Percentiles rank a stretch among this genome's conserved stretches.
Conservation (phyloP, 192 early-diverging fungal species). For the Globomyces pollinis-pini region DNA sequence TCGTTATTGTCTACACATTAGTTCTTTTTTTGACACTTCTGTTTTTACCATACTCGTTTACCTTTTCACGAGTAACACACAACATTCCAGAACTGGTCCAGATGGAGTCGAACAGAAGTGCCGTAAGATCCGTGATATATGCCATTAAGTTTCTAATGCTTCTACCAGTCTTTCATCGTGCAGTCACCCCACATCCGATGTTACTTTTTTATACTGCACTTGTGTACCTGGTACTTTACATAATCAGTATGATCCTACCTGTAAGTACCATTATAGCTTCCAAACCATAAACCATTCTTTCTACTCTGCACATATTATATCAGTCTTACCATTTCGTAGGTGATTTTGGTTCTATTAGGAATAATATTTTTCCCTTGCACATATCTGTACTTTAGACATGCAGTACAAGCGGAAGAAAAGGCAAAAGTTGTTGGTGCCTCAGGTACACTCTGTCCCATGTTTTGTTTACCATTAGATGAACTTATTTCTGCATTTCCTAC, state of each 20-base stretch:
- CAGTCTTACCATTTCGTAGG: neutral
- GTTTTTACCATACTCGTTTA: neutral
- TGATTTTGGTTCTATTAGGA: neutral
- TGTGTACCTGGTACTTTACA: neutral
- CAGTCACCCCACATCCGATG: neutral
- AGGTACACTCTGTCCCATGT: too few species aligned
- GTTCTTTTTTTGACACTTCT: neutral
- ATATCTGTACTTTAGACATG: neutral
- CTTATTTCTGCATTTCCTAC: neutral
- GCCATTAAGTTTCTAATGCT: too few species aligned
- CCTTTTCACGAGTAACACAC: neutral
- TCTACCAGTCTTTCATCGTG: too few species aligned
- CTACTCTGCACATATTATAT: too few species aligned
- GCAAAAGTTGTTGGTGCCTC: neutral
- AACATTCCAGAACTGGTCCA: neutral
- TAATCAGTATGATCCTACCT: neutral
- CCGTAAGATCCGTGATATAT: neutral
- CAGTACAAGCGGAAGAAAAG: neutral
- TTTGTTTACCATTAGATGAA: too few species aligned
- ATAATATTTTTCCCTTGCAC: neutral
- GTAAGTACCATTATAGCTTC: neutral
- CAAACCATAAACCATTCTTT: too few species aligned
- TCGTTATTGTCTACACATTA: neutral
- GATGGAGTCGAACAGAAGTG: neutral
- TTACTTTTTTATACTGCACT: neutral